A percentile compares a stretch with the other conserved stretches of the same genome.
Evolutionary conservation across 2,329 filamentous ascomycete species (phyloP).

Genomic region (Hypomyces rosellus): DNA sequence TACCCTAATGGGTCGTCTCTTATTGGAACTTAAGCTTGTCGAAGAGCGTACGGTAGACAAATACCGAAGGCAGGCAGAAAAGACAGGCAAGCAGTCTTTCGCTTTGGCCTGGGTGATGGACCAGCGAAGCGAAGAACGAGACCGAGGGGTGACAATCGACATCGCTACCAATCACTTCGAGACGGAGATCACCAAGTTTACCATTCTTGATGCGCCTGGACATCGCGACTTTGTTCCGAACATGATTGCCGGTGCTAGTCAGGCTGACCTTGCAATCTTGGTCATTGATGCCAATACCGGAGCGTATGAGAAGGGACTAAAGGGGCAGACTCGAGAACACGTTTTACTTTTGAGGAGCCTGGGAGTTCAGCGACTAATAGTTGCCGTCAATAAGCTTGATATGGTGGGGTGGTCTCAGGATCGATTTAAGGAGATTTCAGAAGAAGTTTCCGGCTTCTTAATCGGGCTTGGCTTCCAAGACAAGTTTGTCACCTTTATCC

Average conservation of each 20-base stretch:
- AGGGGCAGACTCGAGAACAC: constrained; percentile 91
- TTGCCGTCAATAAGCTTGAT: constrained; percentile 95
- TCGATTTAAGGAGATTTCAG: constrained; percentile 76
- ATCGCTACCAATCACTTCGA: constrained; percentile 94
- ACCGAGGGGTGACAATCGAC: constrained; percentile 89
- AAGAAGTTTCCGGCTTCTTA: constrained; percentile 79
- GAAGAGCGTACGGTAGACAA: constrained; percentile 84
- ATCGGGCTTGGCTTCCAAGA: constrained; percentile 72
- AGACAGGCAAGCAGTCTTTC: constrained; percentile 90
- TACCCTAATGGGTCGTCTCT: constrained; percentile 90
- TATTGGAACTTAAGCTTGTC: constrained; percentile 83
- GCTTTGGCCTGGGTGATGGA: constrained; percentile 96
- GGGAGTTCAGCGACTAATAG: constrained; percentile 79
- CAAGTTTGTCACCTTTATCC: constrained; percentile 80
- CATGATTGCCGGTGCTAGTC: constrained; percentile 95
- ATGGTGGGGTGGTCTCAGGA: constrained; percentile 75
- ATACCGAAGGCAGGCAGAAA: constrained; percentile 81
- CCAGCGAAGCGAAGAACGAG: constrained; percentile 81
- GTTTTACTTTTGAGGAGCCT: constrained; percentile 84
- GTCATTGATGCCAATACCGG: constrained; percentile 89
- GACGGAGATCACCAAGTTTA: constrained; percentile 80
- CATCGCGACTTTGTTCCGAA: constrained; percentile 96
- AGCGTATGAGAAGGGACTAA: constrained; percentile 88
- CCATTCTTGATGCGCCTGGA: constrained; percentile 90
- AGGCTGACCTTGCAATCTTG: constrained; percentile 91